A percentile compares a stretch with the other conserved stretches of the same genome.
Evolutionary conservation across 164 flowering plant genomes (phyloP).

Genomic region (Vitis cinerea): DNA sequence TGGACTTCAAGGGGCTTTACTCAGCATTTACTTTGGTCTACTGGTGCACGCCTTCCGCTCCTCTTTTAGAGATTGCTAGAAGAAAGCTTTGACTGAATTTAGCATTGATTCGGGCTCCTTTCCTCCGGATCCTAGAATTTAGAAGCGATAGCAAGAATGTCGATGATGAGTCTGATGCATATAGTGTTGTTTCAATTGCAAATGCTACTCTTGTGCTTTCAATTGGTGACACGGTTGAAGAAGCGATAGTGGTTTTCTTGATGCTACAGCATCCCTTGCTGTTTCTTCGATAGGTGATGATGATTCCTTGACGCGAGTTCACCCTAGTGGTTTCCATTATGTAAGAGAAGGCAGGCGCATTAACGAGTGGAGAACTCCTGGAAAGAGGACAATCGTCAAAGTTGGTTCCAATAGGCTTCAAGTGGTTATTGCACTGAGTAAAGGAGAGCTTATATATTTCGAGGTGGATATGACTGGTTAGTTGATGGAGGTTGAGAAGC

Average conservation of each 20-base stretch:
- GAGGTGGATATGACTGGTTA: no score
- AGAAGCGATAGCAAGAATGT: constrained; percentile 46
- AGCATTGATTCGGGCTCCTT: no score
- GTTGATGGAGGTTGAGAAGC: no score
- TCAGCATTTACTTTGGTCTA: no score
- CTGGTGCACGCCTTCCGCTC: no score
- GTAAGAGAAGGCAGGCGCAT: constrained; percentile 54
- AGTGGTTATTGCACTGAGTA: no score
- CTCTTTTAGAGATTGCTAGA: no score
- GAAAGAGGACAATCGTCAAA: no score
- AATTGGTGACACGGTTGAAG: constrained; percentile 98
- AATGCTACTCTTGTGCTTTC: constrained; percentile 98
- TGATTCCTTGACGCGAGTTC: constrained; percentile 92
- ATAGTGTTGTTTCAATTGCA: constrained; percentile 93
- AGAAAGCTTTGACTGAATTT: no score
- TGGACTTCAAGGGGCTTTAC: no score
- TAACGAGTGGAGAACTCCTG: constrained; percentile 24
- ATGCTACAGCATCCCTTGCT: constrained; percentile 94
- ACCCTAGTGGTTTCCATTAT: constrained; percentile 62
- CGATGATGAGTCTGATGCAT: constrained; percentile 96
- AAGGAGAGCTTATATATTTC: constrained; percentile 28
- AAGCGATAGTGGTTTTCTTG: constrained; percentile 97
- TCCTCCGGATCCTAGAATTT: no score
- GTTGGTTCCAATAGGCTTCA: no score
- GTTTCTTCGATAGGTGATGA: constrained; percentile 88